Evolutionary conservation across 257 asterid species (phyloP), one percentile per base, ranked within the genome.

Genomic region (Perilla frutescens): DNA sequence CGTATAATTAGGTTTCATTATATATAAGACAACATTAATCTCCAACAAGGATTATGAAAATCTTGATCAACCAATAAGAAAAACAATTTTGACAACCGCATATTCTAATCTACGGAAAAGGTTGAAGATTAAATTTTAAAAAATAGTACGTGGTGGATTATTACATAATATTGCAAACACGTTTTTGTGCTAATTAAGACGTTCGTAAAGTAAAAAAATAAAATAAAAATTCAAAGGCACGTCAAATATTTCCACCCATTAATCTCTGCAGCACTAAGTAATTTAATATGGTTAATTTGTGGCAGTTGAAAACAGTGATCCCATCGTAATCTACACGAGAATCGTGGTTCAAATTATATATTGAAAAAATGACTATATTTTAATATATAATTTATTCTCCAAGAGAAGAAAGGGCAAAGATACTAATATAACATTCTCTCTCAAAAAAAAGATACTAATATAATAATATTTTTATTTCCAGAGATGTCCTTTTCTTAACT

Each of bases 51-150:
- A 86, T 89, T 82, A 32, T 31, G 59, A 79, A 78, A 83, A 88
- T 86, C 89, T 81, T 70, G 29, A 56, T 49, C 76, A 66, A 70
- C 94, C 89, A 79, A 83, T 86, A 14, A 76, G 71, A 61, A 40
- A 75, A 67, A 58, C n/a, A 72, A 49, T 4, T 44, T 44, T 59
- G 62, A 58, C 47, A 43, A 74, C 37, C 4, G 4, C 26, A 59
- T 47, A 59, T 63, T 85, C 62, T 77, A 59, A 70, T 77, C 63
- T 62, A 14, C 55, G 58, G 37, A 62, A 64, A 68, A 73, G 70
- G 10, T 13, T 12, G 64, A 66, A 44, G 57, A 56, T 7, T 51
- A 53, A 47, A 20, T 6, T 36, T 20, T 20, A 20, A 20, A 67
- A 26, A 56, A 51, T 48, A 32, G 39, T 39, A 71, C 44, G 82